These are phyloP conservation scores for Talaromyces thailandensis DNA, from an alignment of 495 filamentous ascomycete species.

Conservation along the genomic window DNA sequence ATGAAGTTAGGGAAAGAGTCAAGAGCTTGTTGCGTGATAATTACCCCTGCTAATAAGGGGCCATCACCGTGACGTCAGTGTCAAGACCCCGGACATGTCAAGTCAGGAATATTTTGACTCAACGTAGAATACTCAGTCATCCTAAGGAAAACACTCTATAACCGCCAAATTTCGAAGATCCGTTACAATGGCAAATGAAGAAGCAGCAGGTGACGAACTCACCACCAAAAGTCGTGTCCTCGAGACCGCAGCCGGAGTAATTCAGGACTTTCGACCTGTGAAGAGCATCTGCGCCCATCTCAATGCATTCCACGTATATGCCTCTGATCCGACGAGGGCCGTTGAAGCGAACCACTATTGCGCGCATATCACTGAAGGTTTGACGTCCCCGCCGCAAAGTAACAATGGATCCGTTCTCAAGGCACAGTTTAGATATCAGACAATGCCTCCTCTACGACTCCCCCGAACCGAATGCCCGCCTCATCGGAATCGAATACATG, in stretches of 20 bases:
- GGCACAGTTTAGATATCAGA: slow-evolving; percentile 42
- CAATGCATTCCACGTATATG: slow-evolving; percentile 80
- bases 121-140: not conserved
- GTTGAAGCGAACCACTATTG: slow-evolving; percentile 87
- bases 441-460: slow-evolving; percentile 86
- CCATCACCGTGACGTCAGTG: slow-evolving; percentile 18
- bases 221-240: slow-evolving; percentile 50
- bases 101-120: not conserved
- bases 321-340: slow-evolving; percentile 52
- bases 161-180: not conserved
- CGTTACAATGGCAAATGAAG: slow-evolving; percentile 18
- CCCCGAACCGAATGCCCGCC: slow-evolving; percentile 50
- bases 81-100: slow-evolving; percentile 3
- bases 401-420: not conserved
- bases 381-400: not conserved
- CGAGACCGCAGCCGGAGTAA: slow-evolving; percentile 52
- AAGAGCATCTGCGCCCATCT: slow-evolving; percentile 76
- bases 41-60: not conserved
- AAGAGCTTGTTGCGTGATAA: not conserved
- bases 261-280: slow-evolving; percentile 63
- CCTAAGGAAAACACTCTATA: not conserved
- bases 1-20: too few species aligned
- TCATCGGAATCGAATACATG: slow-evolving; percentile 93
- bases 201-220: slow-evolving; percentile 38
- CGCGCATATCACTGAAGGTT: slow-evolving; percentile 62